A percentile compares a stretch with the other conserved stretches of the same genome.
phyloP scores from a whole-genome alignment of 1,139 yeast genomes.

The Blastobotrys raffinosifermentans region DNA sequence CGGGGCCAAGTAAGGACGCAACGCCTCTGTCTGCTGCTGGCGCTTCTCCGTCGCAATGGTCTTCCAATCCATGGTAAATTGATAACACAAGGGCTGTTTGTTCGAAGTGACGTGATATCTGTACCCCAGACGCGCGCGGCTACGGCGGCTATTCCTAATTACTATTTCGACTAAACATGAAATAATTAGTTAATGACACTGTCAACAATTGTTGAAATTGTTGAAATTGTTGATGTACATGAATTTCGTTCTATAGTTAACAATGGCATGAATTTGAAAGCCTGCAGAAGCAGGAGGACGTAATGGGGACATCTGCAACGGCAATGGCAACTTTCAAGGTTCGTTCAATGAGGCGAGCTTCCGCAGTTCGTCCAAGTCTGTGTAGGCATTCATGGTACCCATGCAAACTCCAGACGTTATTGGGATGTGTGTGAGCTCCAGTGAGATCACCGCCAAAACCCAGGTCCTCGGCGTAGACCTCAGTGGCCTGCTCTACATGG shows the following conservation, averaged over 20 bases:
- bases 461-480: conserved; percentile 5
- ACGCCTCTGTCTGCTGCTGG: background rate
- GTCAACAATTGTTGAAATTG: too few relatives aligned
- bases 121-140: too few relatives aligned
- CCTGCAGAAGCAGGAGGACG: conserved; percentile 2
- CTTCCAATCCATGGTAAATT: too few relatives aligned
- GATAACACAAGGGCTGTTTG: too few relatives aligned
- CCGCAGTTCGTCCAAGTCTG: conserved; percentile 1
- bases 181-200: too few relatives aligned
- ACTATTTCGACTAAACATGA: too few relatives aligned
- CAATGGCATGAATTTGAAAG: too few relatives aligned
- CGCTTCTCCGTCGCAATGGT: background rate
- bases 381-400: conserved; percentile 7
- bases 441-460: conserved; percentile 2
- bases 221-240: too few relatives aligned
- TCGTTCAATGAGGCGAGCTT: conserved; percentile 1
- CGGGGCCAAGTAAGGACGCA: background rate
- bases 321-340: background rate
- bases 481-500: conserved; percentile 3
- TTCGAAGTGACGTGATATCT: too few relatives aligned
- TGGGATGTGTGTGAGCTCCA: conserved; percentile 5
- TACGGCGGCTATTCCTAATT: too few relatives aligned
- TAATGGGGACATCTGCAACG: conserved; percentile 5
- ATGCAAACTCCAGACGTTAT: conserved; percentile 8
- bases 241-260: too few relatives aligned